Percentiles rank a stretch among this genome's conserved stretches.
Evolutionary conservation across 495 filamentous ascomycete species (phyloP).

Genomic region (Viridothelium virens): DNA sequence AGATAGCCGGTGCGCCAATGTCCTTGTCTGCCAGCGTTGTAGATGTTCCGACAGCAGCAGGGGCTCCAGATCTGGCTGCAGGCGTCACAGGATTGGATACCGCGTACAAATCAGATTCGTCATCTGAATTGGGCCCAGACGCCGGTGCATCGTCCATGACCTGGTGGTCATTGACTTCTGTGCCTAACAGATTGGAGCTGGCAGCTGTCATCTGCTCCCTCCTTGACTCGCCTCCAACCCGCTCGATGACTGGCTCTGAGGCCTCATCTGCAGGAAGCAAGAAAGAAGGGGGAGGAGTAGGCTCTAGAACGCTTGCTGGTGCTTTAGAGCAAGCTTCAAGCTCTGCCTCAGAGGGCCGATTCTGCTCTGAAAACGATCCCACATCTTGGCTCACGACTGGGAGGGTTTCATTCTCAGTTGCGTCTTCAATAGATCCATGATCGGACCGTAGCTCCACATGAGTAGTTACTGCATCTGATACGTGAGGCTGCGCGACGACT

Average conservation of each 20-base stretch:
- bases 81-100: background rate
- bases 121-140: conserved; percentile 14
- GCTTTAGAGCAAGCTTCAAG: too few species aligned
- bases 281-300: too few species aligned
- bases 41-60: background rate
- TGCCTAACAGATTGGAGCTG: background rate
- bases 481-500: background rate
- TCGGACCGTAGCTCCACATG: too few species aligned
- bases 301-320: too few species aligned
- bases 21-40: background rate
- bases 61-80: conserved; percentile 16
- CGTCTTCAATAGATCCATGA: too few species aligned
- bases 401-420: too few species aligned
- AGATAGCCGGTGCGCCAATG: background rate
- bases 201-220: background rate
- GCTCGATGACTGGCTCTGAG: background rate
- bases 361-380: too few species aligned
- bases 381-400: too few species aligned
- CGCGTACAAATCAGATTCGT: conserved; percentile 24
- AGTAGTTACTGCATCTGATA: background rate
- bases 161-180: background rate
- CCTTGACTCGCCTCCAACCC: too few species aligned
- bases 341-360: too few species aligned
- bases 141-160: background rate
- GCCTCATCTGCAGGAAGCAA: too few species aligned